Evolutionary conservation across 768 basidiomycete genomes (phyloP), one percentile per base, ranked within the genome.

Genomic region (Russula abietina): DNA sequence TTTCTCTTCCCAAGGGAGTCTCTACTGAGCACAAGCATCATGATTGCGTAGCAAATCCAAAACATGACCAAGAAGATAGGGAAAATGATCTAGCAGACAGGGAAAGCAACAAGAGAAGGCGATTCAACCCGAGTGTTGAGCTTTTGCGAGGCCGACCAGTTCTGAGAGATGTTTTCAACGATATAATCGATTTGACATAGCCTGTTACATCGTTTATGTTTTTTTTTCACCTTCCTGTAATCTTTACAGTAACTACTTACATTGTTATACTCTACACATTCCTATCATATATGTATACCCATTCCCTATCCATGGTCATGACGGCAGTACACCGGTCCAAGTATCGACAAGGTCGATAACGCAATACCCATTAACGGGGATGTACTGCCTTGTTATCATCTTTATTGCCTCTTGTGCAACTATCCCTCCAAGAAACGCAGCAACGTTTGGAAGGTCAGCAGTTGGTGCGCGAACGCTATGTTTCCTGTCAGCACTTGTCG

Each of bases 351-450:
- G 80, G 75, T 98, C 94, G 53, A 96, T 77, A 26, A 92, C 80
- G 68, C 89, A 91, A 67, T 87, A 88, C 16, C 92, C 91, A 64
- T 88, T 84, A 65, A 96, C 81, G 9, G 97, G 95, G 16, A 95
- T 81, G 71, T 99, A 99, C 74, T 99, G 97, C 69, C 85, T 86
- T 61, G 96, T 99, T 69, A 96, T 88, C 75, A 98, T 81, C 81
- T 99, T 98, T 80, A 98, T 98, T 7, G 87, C 86, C 72, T 99
- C 97, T 69, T 99, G 97, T 28, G 95, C 93, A 22, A 98, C 88
- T 39, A 98, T 74, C 2, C 97, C 97, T 1, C 97, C 97, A 0
- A 98, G 77, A 70, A 98, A 85, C 2, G 95, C 95, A 0, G 96
- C 92, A 2, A 87, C 94, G 67, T 94, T 98, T 7, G 96, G 96